phyloP scores from a whole-genome alignment of 306 rosid genomes.

The Dryas alaskensis region DNA sequence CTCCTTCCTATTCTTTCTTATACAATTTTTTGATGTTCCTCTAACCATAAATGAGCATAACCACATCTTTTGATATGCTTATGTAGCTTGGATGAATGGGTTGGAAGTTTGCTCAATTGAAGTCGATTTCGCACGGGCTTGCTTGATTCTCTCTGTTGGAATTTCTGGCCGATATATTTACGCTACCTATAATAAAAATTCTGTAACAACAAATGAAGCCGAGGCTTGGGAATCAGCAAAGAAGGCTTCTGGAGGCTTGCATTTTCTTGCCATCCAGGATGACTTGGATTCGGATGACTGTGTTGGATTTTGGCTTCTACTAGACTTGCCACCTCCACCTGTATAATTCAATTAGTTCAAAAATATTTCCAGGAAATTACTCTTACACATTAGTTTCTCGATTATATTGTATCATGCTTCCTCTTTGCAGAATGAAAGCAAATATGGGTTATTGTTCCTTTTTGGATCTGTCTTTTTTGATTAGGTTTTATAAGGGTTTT shows the following conservation, averaged over 20 bases:
- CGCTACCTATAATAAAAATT: slow-evolving; percentile 70
- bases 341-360: slow-evolving; percentile 35
- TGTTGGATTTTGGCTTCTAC: slow-evolving; percentile 90
- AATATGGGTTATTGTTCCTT: neutral
- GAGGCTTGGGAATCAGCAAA: slow-evolving; percentile 98
- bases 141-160: slow-evolving; percentile 68
- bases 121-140: slow-evolving; percentile 55
- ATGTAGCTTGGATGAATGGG: slow-evolving; percentile 84
- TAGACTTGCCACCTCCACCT: slow-evolving; percentile 93
- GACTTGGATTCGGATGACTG: slow-evolving; percentile 81
- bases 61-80: slow-evolving; percentile 12
- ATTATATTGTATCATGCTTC: slow-evolving; percentile 5
- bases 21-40: neutral
- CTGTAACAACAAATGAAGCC: slow-evolving; percentile 66
- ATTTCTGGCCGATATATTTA: slow-evolving; percentile 78
- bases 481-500: too few species aligned
- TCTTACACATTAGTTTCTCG: slow-evolving; percentile 3
- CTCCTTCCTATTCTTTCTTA: neutral
- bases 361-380: neutral
- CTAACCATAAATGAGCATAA: neutral
- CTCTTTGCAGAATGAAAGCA: slow-evolving; percentile 11
- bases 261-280: slow-evolving; percentile 93
- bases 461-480: too few species aligned
- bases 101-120: slow-evolving; percentile 77
- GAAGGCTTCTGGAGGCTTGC: slow-evolving; percentile 85